Conservation (phyloP, 2,329 filamentous ascomycete genomes). For the Calonectria pseudoreteaudii region DNA sequence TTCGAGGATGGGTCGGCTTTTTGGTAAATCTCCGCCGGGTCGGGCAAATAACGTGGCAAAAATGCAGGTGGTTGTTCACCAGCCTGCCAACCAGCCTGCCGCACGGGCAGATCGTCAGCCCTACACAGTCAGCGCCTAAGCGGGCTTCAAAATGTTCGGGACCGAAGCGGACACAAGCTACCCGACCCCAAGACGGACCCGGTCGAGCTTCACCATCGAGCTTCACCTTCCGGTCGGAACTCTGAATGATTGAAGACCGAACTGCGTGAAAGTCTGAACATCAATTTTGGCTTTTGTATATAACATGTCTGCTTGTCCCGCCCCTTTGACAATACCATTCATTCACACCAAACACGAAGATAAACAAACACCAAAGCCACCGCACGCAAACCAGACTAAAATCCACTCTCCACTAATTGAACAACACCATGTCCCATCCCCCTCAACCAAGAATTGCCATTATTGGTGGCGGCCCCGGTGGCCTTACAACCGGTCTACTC, state of each 20-base stretch:
- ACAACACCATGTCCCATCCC: background rate
- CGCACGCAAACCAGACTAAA: background rate
- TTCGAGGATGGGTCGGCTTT: background rate
- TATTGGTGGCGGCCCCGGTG: constrained; percentile 59
- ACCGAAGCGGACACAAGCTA: background rate
- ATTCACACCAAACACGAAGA: background rate
- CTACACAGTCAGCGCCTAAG: background rate
- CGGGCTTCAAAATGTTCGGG: background rate
- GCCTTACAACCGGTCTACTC: constrained; percentile 57
- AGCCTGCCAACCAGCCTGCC: background rate
- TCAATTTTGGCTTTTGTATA: background rate
- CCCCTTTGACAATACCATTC: too few species aligned
- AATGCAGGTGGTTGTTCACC: background rate
- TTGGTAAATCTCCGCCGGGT: background rate
- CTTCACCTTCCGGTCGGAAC: background rate
- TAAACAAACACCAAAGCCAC: background rate
- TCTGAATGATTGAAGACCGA: background rate
- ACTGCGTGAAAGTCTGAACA: background rate
- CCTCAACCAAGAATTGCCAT: constrained; percentile 53
- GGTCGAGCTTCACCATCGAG: background rate
- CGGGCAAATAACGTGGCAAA: background rate
- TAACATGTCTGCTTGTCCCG: background rate
- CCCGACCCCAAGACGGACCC: background rate
- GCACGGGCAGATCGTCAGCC: background rate
- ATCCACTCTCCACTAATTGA: background rate